A percentile compares a stretch with the other conserved stretches of the same genome.
Evolutionary conservation across 352 stramenopile genomes (phyloP).

Genomic region (Phytophthora pisi): DNA sequence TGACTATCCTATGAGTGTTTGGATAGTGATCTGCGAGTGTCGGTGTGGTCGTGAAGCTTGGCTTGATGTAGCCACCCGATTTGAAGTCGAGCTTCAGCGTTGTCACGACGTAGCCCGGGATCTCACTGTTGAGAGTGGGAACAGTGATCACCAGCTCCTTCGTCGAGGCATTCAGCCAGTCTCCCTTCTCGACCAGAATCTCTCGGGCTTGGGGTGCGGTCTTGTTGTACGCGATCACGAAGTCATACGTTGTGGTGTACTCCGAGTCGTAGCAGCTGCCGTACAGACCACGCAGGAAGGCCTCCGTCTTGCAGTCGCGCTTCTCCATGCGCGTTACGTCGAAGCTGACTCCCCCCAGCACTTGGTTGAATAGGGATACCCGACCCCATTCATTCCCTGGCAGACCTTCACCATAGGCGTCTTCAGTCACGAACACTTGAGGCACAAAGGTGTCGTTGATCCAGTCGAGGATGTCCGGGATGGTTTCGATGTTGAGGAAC

Average conservation of each 20-base stretch:
- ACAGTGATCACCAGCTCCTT: constrained; percentile 36
- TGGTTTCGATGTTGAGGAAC: constrained; percentile 43
- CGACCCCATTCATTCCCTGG: constrained; percentile 28
- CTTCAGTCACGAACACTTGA: constrained; percentile 43
- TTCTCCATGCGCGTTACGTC: constrained; percentile 11
- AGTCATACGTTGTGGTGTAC: constrained; percentile 6
- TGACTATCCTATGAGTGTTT: background rate
- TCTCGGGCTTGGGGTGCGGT: background rate
- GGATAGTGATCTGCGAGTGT: constrained; percentile 1
- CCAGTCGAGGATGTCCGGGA: constrained; percentile 44
- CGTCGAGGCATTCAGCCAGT: constrained; percentile 12
- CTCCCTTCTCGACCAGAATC: background rate
- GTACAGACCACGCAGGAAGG: constrained; percentile 39
- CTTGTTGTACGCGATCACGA: constrained; percentile 13
- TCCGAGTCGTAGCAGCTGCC: constrained; percentile 35
- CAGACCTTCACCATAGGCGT: constrained; percentile 38
- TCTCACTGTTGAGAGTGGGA: constrained; percentile 41
- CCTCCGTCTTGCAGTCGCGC: constrained; percentile 19
- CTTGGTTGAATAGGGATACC: constrained; percentile 42
- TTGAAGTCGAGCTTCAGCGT: constrained; percentile 4
- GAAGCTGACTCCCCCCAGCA: constrained; percentile 41
- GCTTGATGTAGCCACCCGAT: background rate
- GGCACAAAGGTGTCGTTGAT: constrained; percentile 47
- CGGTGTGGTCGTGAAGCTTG: constrained; percentile 2
- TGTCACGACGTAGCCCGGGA: background rate